Evolutionary conservation across 2,329 filamentous ascomycete genomes (phyloP), one percentile per base, ranked within the genome.

Genomic region (Diplocarpon rosae): DNA sequence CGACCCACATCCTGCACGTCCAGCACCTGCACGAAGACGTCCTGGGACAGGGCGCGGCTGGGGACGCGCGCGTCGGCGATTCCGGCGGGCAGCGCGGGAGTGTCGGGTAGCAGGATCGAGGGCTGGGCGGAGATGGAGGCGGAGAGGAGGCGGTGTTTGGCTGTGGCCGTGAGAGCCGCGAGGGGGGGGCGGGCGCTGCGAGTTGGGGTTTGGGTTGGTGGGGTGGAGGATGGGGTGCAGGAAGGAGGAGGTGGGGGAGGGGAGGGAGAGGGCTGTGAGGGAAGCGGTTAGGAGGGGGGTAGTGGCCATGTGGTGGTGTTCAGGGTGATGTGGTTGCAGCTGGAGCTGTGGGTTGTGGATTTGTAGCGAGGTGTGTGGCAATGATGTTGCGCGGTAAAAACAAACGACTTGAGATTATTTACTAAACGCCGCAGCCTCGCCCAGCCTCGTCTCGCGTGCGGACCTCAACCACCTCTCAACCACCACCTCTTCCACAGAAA

Each of bases 1-100:
- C 75, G 72, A 2, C 80, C 75, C 15, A 96, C 73, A 59, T 96
- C 89, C 59, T 94, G 83, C 7, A 96, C 71, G 56, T 93, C 88
- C 1, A 95, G 67, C 1, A 96, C 76, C 63, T 96, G 92, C 1
- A 92, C 81, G 2, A 82, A 70, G 1, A 90, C 70, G 28, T 85
- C 75, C 1, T 70, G 71, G 0, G 66, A 49, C 0, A 96, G 66
- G 0, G 64, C 66, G 3, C 67, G 63, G 47, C 85, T 76, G 51
- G 73, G 69, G 9, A 72, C 62, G 3, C 67, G 64, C 0, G 73
- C 68, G 52, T 76, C 68, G 38, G 69, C 64, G n/a, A 80, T 64
- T 51, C 75, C 71, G 0, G 63, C 45, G 0, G 88, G 85, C 3
- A 88, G 68, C 7, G 68, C 54, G 15, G 76, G 66, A 1, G 63